Evolutionary conservation across 2,329 filamentous ascomycete species (phyloP), one percentile per base, ranked within the genome.

Genomic region (Ceratocystis smalleyi): DNA sequence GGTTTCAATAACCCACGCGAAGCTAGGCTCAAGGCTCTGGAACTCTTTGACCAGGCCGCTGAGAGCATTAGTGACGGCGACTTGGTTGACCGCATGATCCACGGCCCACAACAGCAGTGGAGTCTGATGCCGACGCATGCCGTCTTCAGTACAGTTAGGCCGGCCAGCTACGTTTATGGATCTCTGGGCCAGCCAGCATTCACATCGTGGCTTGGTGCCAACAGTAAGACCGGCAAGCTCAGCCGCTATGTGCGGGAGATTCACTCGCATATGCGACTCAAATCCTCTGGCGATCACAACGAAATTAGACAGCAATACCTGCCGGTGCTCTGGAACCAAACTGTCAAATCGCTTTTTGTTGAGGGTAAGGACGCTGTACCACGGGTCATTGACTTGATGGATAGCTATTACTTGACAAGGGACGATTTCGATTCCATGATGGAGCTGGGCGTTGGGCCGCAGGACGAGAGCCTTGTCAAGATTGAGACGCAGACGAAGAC

Each of bases 51-150:
- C 68, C 83, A 89, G 70, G 94, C 94, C 2, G 91, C 94, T 2
- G 88, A 95, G 72, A 96, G 91, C 72, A 99, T 99, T 75, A 96
- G 91, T 71, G 94, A 99, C 71, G 94, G 94, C 67, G 94, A 99
- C 73, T 77, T 99, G 43, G 89, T 97, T 1, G 94, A 99, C 74
- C 83, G 90, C 62, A 96, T 99, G 92, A 99, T 99, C 66, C 94
- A 99, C 73, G 94, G 94, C 30, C 89, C 90, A 55, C 94, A 99
- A 72, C 94, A 99, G 72, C 94, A 99, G 68, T 99, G 94, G 94
- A 94, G 89, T 71, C 77, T 99, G 67, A 99, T 99, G 94, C 94
- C 94, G 15, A 88, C 89, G 1, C 94, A 99, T 74, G 94, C 91
- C 30, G 81, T 96, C 47, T 96, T 97, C 77, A 96, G 91, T 72